These are phyloP conservation scores for Rhizopus delemar DNA, from an alignment of 371 early-diverging fungal species.

Conservation along the genomic window DNA sequence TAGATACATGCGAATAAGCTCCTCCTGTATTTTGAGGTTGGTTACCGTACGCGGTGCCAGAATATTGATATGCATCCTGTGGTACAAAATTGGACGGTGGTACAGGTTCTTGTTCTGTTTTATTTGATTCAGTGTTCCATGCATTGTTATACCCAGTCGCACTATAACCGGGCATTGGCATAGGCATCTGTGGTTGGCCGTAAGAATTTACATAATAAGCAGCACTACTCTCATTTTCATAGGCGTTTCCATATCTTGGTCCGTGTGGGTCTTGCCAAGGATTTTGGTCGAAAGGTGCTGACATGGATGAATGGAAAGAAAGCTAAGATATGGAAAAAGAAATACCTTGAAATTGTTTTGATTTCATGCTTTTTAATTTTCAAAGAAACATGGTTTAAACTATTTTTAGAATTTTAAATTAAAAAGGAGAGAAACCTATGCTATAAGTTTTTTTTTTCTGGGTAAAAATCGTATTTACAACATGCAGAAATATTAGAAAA, in stretches of 20 bases:
- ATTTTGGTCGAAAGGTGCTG: not conserved
- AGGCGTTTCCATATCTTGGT: constrained; percentile 28
- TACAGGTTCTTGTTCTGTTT: constrained; percentile 15
- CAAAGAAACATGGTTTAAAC: not conserved
- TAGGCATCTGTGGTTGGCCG: not conserved
- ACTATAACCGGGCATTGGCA: constrained; percentile 16
- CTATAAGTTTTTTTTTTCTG: not conserved
- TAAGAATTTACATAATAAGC: constrained; percentile 1
- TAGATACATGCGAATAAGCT: constrained; percentile 6
- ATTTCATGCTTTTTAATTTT: not conserved
- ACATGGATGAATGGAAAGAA: not conserved
- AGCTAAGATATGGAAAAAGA: not conserved
- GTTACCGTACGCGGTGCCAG: constrained; percentile 33
- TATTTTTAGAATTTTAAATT: not conserved
- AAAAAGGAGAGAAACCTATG: constrained; percentile 1
- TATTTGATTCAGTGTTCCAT: constrained; percentile 25
- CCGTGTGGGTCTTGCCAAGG: constrained; percentile 6
- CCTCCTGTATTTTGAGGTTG: constrained; percentile 2
- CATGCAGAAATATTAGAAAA: too few species aligned
- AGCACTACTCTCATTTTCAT: constrained; percentile 8
- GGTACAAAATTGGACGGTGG: not conserved
- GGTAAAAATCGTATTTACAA: constrained; percentile 1
- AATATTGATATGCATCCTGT: constrained; percentile 27
- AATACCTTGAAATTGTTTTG: not conserved
- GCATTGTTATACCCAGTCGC: constrained; percentile 18